phyloP scores from a whole-genome alignment of 2,329 filamentous ascomycete genomes.

The Alternaria arborescens region DNA sequence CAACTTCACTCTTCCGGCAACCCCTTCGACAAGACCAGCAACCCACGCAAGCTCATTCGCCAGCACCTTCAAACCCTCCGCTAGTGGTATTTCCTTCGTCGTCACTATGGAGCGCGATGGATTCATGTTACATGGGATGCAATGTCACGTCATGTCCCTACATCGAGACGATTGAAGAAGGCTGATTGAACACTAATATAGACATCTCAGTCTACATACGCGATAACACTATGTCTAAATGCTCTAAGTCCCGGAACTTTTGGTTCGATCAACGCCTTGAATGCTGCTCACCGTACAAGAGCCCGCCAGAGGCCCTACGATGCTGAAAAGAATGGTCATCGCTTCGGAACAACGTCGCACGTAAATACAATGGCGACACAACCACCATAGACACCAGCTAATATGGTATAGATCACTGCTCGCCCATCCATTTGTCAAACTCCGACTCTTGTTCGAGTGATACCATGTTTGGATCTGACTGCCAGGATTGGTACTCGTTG shows the following conservation, averaged over 20 bases:
- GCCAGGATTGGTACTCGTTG: slow-evolving; percentile 45
- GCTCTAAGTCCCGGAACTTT: slow-evolving; percentile 9
- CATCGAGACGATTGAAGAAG: background rate
- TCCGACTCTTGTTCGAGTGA: slow-evolving; percentile 54
- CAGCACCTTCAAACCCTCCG: background rate
- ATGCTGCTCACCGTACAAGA: slow-evolving; percentile 1
- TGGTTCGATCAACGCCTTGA: slow-evolving; percentile 17
- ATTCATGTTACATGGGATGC: background rate
- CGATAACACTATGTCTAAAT: slow-evolving; percentile 16
- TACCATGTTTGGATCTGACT: slow-evolving; percentile 45
- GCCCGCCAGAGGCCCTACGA: background rate
- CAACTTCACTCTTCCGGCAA: slow-evolving; percentile 23
- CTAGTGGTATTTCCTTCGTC: background rate
- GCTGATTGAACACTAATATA: slow-evolving; percentile 4
- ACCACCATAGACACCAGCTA: slow-evolving; percentile 6
- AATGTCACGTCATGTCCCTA: background rate
- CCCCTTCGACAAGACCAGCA: slow-evolving; percentile 20
- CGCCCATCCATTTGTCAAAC: slow-evolving; percentile 58
- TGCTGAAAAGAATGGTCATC: slow-evolving; percentile 6
- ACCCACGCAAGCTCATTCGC: slow-evolving; percentile 7
- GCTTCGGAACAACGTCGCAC: slow-evolving; percentile 10
- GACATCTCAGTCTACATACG: slow-evolving; percentile 14
- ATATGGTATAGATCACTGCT: slow-evolving; percentile 25
- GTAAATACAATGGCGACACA: slow-evolving; percentile 1
- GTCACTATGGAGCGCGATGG: background rate